These are phyloP conservation scores for Wilhelminamyces savonicus DNA, from an alignment of 805 yeast species.

Conservation along the genomic window DNA sequence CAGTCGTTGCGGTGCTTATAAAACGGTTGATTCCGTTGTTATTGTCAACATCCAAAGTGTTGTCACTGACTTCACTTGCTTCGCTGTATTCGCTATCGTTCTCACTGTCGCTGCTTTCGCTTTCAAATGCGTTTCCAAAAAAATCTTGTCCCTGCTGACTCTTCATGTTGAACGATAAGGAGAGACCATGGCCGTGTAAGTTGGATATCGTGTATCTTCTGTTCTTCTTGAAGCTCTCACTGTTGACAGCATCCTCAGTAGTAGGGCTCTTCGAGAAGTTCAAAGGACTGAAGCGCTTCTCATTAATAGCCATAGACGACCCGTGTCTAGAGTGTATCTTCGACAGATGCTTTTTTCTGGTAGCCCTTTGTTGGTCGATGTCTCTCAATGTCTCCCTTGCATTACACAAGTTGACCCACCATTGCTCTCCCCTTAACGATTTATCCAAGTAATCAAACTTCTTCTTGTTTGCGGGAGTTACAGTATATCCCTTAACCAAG, in stretches of 20 bases:
- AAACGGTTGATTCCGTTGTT: too few species aligned
- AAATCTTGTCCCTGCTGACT: slow-evolving; percentile 36
- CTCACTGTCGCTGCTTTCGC: slow-evolving; percentile 19
- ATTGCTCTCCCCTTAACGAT: slow-evolving; percentile 55
- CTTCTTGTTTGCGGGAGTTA: slow-evolving; percentile 18
- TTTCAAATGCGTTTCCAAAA: slow-evolving; percentile 8
- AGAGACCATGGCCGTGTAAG: slow-evolving; percentile 62
- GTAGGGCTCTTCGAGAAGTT: slow-evolving; percentile 4
- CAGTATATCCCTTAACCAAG: slow-evolving; percentile 62
- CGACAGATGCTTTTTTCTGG: slow-evolving; percentile 4
- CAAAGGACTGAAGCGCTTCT: slow-evolving; percentile 20
- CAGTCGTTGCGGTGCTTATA: too few species aligned
- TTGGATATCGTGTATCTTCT: slow-evolving; percentile 52
- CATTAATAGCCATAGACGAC: slow-evolving; percentile 5
- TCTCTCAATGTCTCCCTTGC: slow-evolving; percentile 43
- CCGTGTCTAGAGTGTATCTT: too few species aligned
- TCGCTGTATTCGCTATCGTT: slow-evolving; percentile 6
- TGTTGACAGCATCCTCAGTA: background rate
- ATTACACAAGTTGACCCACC: slow-evolving; percentile 75
- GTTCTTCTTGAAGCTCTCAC: slow-evolving; percentile 14
- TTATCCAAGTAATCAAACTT: slow-evolving; percentile 41
- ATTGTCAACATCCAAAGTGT: too few species aligned
- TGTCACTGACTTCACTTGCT: background rate
- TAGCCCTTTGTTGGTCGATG: slow-evolving; percentile 24
- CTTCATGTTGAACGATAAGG: slow-evolving; percentile 69